Percentiles rank a stretch among this genome's conserved stretches.
Evolutionary conservation across 1,284 basidiomycete species (phyloP).

Genomic region (Puccinia triticina): DNA sequence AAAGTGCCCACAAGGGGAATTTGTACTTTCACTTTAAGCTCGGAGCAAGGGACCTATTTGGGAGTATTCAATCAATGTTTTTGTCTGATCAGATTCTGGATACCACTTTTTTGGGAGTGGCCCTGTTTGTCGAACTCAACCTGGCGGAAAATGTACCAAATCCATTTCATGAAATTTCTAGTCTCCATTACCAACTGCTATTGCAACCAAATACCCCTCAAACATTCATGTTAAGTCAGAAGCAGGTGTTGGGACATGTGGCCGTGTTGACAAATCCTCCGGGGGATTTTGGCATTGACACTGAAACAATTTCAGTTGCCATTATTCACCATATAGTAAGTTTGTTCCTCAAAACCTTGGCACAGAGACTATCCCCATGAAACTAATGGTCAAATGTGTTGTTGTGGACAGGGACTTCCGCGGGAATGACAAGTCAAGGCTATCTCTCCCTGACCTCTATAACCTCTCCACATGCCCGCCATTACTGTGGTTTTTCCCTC

Average conservation of each 20-base stretch:
- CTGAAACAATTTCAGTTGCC: background rate
- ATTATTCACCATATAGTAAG: background rate
- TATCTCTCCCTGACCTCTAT: too few species aligned
- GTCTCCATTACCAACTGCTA: background rate
- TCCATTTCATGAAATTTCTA: background rate
- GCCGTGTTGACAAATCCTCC: background rate
- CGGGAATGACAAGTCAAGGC: too few species aligned
- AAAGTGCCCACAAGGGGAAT: background rate
- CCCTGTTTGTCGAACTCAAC: background rate
- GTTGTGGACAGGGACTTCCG: too few species aligned
- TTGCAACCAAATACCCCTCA: background rate
- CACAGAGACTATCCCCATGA: too few species aligned
- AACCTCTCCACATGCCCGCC: too few species aligned
- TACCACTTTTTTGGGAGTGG: background rate
- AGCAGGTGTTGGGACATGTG: background rate
- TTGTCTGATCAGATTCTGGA: background rate
- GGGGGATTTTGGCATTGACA: background rate
- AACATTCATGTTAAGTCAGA: background rate
- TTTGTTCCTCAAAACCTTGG: too few species aligned
- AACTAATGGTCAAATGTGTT: too few species aligned
- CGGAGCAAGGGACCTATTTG: background rate
- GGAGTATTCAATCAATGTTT: slow-evolving; percentile 11
- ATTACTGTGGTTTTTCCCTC: too few species aligned
- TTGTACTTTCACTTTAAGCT: background rate
- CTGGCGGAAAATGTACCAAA: background rate